Evolutionary conservation across 352 stramenopile genomes (phyloP), one percentile per base, ranked within the genome.

Genomic region (Phytophthora litchii): DNA sequence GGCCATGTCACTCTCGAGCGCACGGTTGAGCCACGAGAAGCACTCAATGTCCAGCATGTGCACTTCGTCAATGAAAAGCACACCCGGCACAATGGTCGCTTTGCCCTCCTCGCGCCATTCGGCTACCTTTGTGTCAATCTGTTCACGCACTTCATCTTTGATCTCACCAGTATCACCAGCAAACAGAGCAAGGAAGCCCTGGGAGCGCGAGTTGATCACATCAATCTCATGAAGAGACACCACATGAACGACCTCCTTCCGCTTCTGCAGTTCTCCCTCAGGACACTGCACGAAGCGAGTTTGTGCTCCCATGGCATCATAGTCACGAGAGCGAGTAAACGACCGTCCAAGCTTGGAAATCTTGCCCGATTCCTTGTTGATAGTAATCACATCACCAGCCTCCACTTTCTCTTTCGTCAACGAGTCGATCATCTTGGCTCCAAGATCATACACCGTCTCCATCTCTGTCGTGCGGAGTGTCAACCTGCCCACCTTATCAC

Each of bases 21-120:
- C 96, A 32, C 97, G 83, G 79, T 99, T 99, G 37, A 99, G 89
- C 90, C 97, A 99, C 46, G 96, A 99, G 72, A 99, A 99, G 74
- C 97, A 99, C 78, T 99, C 97, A 61, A 99, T 99, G 76, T 99
- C 97, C 19, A 99, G 83, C 97, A 99, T 99, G 80, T 99, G 97
- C 38, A 97, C 91, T 74, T 99, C 97, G 68, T 99, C 97, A 66
- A 99, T 99, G 74, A 99, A 99, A 8, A 99, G 75, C 37, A 99
- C 97, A 4, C 97, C 97, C 0, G 97, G 97, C 14, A 99, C 96
- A 53, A 99, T 98, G 14, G 96, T 99, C 14, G 97, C 97, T 66
- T 98, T 98, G 59, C 95, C 95, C 67, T 98, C 91, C 59, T 98
- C 92, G 31, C 89, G 82, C 92, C 94, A 98, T 64, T 99, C 96